Evolutionary conservation across 1,284 basidiomycete species (phyloP), one percentile per base, ranked within the genome.

Genomic region (Cystobasidiaceae sp.): DNA sequence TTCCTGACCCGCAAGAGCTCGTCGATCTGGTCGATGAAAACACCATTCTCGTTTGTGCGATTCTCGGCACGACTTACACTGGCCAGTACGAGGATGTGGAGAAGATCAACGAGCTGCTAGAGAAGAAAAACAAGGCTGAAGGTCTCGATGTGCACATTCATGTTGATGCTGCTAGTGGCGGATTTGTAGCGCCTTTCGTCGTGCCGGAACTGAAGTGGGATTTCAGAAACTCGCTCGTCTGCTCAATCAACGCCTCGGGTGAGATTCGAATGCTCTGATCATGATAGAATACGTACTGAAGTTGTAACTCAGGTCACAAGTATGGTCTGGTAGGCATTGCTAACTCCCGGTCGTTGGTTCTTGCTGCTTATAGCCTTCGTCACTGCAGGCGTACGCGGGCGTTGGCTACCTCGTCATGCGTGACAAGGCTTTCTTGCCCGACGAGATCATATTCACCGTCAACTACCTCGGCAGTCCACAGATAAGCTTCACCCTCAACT

Each of bases 21-120:
- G 74, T 79, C 33, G 77, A 78, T 28, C 71, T 79, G 50, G 77
- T 79, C 44, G 79, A 81, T 68, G 76, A 77, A 67, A 75, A 75
- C 67, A 76, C 76, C 5, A 72, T 76, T 34, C 60, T 74, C 15
- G 69, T 77, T 13, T 72, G 70, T 46, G 70, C 74, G 19, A 79
- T 80, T 49, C 75, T 79, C n/a, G 79, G 79, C n/a, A 74, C 71
- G 39, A 76, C 74, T 43, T 76, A 74, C 69, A 75, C 75, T 11
- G 61, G 61, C 8, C 30, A 64, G 15, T 76, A 76, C 64, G 77
- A 77, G 65, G 74, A 77, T 59, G 71, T 75, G 25, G 50, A 67
- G 30, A 66, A 48, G 17, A 67, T 77, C 30, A 74, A 73, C 59
- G 71, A 74, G 25, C 57, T 73, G 8, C 69, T 77, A 27, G 69